Evolutionary conservation across 2,329 filamentous ascomycete genomes (phyloP).

Genomic region (Ophiostoma novo-ulmi): DNA sequence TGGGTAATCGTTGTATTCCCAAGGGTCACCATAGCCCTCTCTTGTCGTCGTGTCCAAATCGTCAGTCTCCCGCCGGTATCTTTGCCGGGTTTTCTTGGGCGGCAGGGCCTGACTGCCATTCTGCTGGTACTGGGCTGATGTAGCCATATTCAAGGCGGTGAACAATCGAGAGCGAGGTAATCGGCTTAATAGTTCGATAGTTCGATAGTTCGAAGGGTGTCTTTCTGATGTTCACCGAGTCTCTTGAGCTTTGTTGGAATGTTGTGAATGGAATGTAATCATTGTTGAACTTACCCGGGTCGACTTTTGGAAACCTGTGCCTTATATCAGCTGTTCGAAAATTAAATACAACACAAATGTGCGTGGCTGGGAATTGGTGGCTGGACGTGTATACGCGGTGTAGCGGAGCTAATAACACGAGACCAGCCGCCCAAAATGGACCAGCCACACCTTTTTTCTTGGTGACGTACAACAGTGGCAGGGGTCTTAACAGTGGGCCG

Average conservation of each 20-base stretch:
- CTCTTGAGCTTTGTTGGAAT: neutral
- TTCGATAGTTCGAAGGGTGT: neutral
- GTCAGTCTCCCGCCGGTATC: conserved; percentile 8
- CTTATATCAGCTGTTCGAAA: conserved; percentile 4
- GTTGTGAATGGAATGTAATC: neutral
- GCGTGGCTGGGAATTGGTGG: conserved; percentile 15
- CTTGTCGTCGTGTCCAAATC: neutral
- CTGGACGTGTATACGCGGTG: conserved; percentile 2
- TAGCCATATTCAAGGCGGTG: neutral
- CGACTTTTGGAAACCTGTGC: neutral
- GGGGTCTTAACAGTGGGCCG: conserved; percentile 6
- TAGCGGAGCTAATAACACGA: conserved; percentile 7
- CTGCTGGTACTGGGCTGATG: conserved; percentile 5
- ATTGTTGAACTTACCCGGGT: neutral
- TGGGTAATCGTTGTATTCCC: conserved; percentile 5
- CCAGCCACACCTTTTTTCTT: conserved; percentile 5
- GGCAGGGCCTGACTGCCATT: neutral
- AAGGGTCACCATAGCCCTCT: conserved; percentile 11
- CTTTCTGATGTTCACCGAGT: neutral
- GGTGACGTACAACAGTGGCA: neutral
- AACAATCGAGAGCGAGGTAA: neutral
- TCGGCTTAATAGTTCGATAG: neutral
- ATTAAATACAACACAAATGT: neutral
- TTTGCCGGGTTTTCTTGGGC: conserved; percentile 10
- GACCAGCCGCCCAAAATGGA: neutral